These are phyloP conservation scores for Aureoboletus auriporus DNA, from an alignment of 768 basidiomycete genomes.

Conservation along the genomic window DNA sequence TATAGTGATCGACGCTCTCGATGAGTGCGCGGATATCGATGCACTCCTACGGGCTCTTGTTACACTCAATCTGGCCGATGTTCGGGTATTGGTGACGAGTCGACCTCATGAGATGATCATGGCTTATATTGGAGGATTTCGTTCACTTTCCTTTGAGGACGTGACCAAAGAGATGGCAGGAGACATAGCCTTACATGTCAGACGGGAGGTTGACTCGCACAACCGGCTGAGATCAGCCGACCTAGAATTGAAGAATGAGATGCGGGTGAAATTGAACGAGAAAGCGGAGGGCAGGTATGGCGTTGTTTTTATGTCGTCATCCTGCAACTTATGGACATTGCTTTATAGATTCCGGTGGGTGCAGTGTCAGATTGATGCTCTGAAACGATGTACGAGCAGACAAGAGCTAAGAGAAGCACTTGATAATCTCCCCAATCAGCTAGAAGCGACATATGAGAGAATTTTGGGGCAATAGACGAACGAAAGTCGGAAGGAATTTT, in stretches of 20 bases:
- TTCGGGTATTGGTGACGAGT: slow-evolving; percentile 1
- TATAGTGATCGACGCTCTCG: not conserved
- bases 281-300: slow-evolving; percentile 2
- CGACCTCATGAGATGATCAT: not conserved
- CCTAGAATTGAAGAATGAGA: not conserved
- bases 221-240: not conserved
- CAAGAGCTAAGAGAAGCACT: not conserved
- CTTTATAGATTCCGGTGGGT: slow-evolving; percentile 2
- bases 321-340: not conserved
- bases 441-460: slow-evolving; percentile 4
- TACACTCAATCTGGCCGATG: not conserved
- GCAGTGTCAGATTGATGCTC: slow-evolving; percentile 2
- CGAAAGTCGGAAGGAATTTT: not conserved
- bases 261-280: not conserved
- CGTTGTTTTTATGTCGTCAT: not conserved
- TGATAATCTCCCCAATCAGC: not conserved
- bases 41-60: not conserved
- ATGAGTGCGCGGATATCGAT: not conserved
- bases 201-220: not conserved
- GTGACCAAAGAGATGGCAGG: not conserved
- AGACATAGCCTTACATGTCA: not conserved
- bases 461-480: not conserved
- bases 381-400: not conserved
- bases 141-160: not conserved
- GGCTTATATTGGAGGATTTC: not conserved